Evolutionary conservation across 2,329 filamentous ascomycete species (phyloP).

Genomic region (Fusarium agapanthi): DNA sequence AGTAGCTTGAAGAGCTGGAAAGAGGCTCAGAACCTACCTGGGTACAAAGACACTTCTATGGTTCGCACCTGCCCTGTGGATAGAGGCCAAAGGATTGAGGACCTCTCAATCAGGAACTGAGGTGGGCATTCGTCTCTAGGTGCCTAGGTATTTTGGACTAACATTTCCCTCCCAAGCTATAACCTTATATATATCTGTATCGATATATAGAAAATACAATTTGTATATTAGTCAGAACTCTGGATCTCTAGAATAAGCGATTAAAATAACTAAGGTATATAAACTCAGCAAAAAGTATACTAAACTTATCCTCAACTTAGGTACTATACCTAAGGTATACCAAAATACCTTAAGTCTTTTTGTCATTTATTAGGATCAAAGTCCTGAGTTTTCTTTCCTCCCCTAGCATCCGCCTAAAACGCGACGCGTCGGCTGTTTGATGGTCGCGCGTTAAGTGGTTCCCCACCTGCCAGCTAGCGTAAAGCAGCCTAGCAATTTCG

Average conservation of each 20-base stretch:
- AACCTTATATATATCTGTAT: not conserved
- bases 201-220: not conserved
- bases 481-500: conserved; percentile 32
- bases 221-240: not conserved
- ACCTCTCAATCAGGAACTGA: not conserved
- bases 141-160: not conserved
- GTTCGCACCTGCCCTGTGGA: not conserved
- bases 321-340: too few relatives aligned
- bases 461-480: conserved; percentile 12
- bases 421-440: conserved; percentile 15
- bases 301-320: not conserved
- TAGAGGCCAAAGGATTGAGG: not conserved
- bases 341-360: not conserved
- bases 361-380: not conserved
- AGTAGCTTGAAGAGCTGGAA: not conserved
- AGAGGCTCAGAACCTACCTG: not conserved
- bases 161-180: not conserved
- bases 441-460: conserved; percentile 30
- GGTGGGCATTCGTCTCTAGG: not conserved
- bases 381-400: too few relatives aligned
- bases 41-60: not conserved
- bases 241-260: not conserved
- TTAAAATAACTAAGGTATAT: not conserved
- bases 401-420: not conserved
- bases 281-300: not conserved